phyloP scores from a whole-genome alignment of 164 flowering plant genomes.

The Houttuynia cordata region DNA sequence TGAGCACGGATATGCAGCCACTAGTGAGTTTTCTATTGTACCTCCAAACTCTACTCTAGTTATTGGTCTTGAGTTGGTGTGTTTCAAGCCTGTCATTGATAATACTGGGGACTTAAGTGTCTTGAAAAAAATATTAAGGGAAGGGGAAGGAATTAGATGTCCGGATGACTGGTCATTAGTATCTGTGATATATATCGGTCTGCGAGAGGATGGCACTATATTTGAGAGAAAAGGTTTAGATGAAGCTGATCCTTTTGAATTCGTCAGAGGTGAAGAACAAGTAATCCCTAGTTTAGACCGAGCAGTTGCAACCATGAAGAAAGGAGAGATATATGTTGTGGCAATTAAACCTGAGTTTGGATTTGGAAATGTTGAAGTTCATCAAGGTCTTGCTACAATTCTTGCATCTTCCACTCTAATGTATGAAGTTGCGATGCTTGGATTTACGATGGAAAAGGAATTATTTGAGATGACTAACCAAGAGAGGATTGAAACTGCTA shows the following conservation, averaged over 20 bases:
- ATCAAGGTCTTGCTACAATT: conserved; percentile 33
- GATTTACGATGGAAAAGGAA: conserved; percentile 47
- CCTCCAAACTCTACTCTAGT: conserved; percentile 31
- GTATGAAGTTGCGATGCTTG: conserved; percentile 56
- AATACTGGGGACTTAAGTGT: conserved; percentile 41
- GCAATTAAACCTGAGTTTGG: conserved; percentile 48
- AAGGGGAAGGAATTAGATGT: too few relatives aligned
- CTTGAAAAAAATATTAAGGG: conserved; percentile 52
- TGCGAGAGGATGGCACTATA: conserved; percentile 47
- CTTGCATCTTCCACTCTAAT: conserved; percentile 40
- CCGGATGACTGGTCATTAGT: conserved; percentile 57
- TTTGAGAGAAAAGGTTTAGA: conserved; percentile 52
- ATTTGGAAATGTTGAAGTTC: conserved; percentile 37
- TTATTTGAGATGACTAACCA: conserved; percentile 51
- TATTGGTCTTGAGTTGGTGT: conserved; percentile 35
- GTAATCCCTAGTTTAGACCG: conserved; percentile 50
- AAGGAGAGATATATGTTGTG: conserved; percentile 37
- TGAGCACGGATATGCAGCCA: too few relatives aligned
- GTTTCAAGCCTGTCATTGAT: conserved; percentile 48
- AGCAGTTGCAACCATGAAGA: too few relatives aligned
- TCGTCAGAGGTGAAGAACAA: conserved; percentile 63
- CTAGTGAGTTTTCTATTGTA: too few relatives aligned
- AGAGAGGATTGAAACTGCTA: conserved; percentile 52
- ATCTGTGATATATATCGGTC: conserved; percentile 40
- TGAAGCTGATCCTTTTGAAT: conserved; percentile 28